A percentile compares a stretch with the other conserved stretches of the same genome.
Evolutionary conservation across 2,329 filamentous ascomycete genomes (phyloP).

Genomic region (Alternaria triticina): DNA sequence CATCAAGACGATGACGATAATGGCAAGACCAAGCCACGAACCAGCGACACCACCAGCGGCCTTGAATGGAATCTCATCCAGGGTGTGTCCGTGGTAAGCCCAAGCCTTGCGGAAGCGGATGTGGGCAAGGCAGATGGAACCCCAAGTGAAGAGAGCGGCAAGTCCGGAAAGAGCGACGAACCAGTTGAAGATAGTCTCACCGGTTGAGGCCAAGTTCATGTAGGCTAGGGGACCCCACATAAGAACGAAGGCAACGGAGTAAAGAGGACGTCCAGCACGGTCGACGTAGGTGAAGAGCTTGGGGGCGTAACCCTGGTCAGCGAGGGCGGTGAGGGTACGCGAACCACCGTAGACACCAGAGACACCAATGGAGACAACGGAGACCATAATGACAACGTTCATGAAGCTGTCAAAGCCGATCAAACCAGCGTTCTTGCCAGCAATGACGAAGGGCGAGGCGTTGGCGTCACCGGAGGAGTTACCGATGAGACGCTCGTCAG

Average conservation of each 20-base stretch:
- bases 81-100: slow-evolving; percentile 46
- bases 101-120: slow-evolving; percentile 79
- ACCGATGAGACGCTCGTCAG: slow-evolving; percentile 45
- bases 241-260: slow-evolving; percentile 73
- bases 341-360: slow-evolving; percentile 65
- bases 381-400: slow-evolving; percentile 70
- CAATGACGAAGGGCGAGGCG: slow-evolving; percentile 71
- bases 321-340: slow-evolving; percentile 63
- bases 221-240: slow-evolving; percentile 76
- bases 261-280: slow-evolving; percentile 78
- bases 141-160: slow-evolving; percentile 80
- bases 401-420: slow-evolving; percentile 67
- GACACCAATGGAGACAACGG: slow-evolving; percentile 66
- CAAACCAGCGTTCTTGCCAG: slow-evolving; percentile 67
- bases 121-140: slow-evolving; percentile 85
- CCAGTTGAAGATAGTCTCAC: slow-evolving; percentile 72
- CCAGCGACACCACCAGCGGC: slow-evolving; percentile 50
- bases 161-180: slow-evolving; percentile 76
- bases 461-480: slow-evolving; percentile 40
- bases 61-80: slow-evolving; percentile 56
- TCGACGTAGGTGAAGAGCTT: slow-evolving; percentile 80
- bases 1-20: slow-evolving; percentile 49
- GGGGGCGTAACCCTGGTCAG: slow-evolving; percentile 70
- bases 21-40: slow-evolving; percentile 48
- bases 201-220: slow-evolving; percentile 59